Evolutionary conservation across 1,284 basidiomycete species (phyloP).

Genomic region (Waitea zeae): DNA sequence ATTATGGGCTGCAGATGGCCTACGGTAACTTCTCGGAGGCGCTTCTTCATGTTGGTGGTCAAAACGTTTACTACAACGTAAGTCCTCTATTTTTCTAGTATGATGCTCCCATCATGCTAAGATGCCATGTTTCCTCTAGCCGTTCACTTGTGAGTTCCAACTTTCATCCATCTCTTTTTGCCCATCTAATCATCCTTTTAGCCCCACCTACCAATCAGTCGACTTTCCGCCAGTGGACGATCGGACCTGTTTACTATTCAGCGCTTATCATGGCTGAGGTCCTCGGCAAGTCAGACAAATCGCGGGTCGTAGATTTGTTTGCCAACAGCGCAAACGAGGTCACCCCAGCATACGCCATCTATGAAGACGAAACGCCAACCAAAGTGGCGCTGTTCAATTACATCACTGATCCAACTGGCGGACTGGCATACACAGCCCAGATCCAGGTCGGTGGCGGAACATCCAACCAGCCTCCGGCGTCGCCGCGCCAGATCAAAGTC

Average conservation of each 20-base stretch:
- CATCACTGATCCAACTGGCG: constrained; percentile 15
- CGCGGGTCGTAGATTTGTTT: constrained; percentile 14
- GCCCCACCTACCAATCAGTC: constrained; percentile 20
- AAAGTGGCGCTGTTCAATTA: constrained; percentile 16
- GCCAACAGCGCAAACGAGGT: constrained; percentile 9
- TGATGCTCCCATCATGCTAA: background rate
- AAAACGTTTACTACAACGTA: constrained; percentile 51
- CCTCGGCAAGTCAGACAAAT: constrained; percentile 14
- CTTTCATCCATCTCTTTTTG: no score
- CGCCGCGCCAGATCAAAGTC: no score
- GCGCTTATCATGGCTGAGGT: constrained; percentile 16
- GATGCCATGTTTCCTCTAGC: no score
- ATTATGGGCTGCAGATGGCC: constrained; percentile 48
- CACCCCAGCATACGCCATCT: constrained; percentile 16
- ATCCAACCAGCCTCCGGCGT: no score
- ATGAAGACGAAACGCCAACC: constrained; percentile 13
- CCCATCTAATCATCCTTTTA: no score
- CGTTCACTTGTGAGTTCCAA: no score
- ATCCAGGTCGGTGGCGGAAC: no score
- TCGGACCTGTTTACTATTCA: constrained; percentile 19
- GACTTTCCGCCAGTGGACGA: constrained; percentile 16
- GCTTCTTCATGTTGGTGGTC: constrained; percentile 47
- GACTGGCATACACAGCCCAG: no score
- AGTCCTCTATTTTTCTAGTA: constrained; percentile 9
- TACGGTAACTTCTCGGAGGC: constrained; percentile 38